Base-by-base conservation (phyloP, 306 rosid genomes). In the Sphenostylis stenocarpa region DNA sequence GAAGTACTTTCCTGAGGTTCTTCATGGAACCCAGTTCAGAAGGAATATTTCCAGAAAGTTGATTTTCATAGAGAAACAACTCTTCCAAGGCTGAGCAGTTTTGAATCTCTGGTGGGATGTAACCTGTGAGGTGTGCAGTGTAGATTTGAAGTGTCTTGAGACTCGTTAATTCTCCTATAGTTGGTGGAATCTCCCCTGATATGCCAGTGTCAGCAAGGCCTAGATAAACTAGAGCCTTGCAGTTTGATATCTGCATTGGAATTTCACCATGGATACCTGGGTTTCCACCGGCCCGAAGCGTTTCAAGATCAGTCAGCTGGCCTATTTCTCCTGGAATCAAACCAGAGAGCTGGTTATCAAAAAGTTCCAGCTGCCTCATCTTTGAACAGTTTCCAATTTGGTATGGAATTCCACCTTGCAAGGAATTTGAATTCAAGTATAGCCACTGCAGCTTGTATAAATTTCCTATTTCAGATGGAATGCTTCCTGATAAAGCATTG, bases 151-250 rank as follows among this genome's bases (percentile, higher is more conserved):
- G 65, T 14, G 65, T 58, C 21, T 58, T 58, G 65, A 58, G 65
- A 6, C 39, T 58, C 15, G 17, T 58, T 14, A 58, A 17, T 28
- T 58, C 65, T 28, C 65, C 65, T 58, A 58, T 58, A 28, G 20
- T 58, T 58, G 65, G 65, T 58, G 65, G 65, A 58, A 58, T 28
- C 65, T 58, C 65, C 65, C 65, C 65, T 58, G 65, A 58, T 58
- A 58, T 58, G 19, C 90, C 89, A 16, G 94, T 89, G 67, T 83
- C 97, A 44, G 97, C 90, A n/a, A 91, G 90, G 41, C 97, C 97
- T 14, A 91, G 81, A n/a, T 89, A 85, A 64, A 73, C 78, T 23
- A 91, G 85, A 45, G 67, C 78, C 78, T 84, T 87, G 75, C 97
- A 91, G 69, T 86, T 84, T 55, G 92, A 80, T 72, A 91, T 86